A percentile compares a stretch with the other conserved stretches of the same genome.
These are phyloP conservation scores for Lyophyllum semitale DNA, from an alignment of 768 basidiomycete species.

Conservation along the genomic window DNA sequence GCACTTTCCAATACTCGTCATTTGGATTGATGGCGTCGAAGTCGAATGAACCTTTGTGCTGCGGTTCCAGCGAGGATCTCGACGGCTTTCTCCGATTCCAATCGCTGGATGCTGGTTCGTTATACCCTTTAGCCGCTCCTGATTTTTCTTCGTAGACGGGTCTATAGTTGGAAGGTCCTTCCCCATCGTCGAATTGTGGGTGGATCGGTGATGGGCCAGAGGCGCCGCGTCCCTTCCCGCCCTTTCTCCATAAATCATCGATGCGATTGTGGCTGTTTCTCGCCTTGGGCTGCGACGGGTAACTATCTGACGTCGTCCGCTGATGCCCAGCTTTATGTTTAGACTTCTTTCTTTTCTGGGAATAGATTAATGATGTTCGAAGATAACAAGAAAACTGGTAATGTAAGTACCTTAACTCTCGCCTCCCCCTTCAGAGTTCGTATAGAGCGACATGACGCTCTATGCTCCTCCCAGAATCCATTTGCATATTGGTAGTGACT, in stretches of 20 bases:
- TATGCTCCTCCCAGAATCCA: conserved; percentile 1
- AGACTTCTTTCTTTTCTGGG: background rate
- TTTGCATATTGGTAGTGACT: background rate
- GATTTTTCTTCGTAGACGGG: background rate
- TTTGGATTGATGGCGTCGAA: background rate
- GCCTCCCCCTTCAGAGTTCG: background rate
- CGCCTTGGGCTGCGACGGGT: background rate
- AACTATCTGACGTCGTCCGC: background rate
- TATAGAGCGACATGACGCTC: background rate
- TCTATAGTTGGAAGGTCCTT: background rate
- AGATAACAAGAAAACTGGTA: background rate
- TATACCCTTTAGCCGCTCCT: background rate
- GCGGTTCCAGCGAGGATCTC: background rate
- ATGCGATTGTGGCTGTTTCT: background rate
- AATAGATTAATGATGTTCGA: background rate
- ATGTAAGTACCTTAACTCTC: background rate
- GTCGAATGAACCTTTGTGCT: background rate
- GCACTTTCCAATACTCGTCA: background rate
- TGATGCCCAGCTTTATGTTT: background rate
- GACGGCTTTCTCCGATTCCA: background rate
- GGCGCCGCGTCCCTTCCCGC: background rate
- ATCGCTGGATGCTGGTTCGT: background rate
- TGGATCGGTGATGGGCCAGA: background rate
- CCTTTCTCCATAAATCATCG: background rate
- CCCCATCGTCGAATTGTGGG: background rate